Percentiles rank a stretch among this genome's conserved stretches.
Conservation (phyloP, 2,329 filamentous ascomycete species). For the Penicillium sp. region DNA sequence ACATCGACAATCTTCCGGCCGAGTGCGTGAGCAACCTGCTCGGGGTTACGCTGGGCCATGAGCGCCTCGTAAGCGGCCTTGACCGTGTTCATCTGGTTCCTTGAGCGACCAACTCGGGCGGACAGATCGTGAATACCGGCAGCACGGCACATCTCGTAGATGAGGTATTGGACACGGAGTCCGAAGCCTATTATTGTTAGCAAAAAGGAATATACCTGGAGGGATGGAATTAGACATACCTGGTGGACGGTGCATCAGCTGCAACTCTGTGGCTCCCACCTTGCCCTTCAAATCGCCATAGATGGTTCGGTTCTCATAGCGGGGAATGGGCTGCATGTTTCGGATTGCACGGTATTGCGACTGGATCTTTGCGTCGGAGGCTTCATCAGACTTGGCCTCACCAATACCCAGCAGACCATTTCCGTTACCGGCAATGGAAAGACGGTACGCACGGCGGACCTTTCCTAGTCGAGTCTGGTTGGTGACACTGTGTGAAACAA, state of each 20-base stretch:
- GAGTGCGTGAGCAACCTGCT: conserved; percentile 81
- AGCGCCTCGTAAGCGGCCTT: conserved; percentile 86
- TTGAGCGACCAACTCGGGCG: conserved; percentile 75
- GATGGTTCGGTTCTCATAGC: conserved; percentile 90
- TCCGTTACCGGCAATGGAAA: conserved; percentile 82
- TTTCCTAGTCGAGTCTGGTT: conserved; percentile 98
- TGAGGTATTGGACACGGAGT: conserved; percentile 82
- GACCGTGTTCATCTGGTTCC: conserved; percentile 97
- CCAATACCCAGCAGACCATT: conserved; percentile 84
- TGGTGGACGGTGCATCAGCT: conserved; percentile 78
- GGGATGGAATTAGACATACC: conserved; percentile 56
- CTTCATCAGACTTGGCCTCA: conserved; percentile 81
- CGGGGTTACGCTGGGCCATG: conserved; percentile 77
- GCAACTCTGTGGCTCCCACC: conserved; percentile 80
- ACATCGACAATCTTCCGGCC: conserved; percentile 97
- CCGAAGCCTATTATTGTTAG: conserved; percentile 69
- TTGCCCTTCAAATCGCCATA: conserved; percentile 81
- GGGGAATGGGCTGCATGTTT: conserved; percentile 87
- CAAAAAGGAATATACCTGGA: neutral
- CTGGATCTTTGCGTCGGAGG: conserved; percentile 64
- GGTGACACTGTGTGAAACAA: conserved; percentile 71
- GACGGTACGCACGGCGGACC: conserved; percentile 69
- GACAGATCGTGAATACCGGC: conserved; percentile 85
- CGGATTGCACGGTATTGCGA: conserved; percentile 77
- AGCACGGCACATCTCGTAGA: conserved; percentile 90